A percentile compares a stretch with the other conserved stretches of the same genome.
Conservation (phyloP, 2,329 filamentous ascomycete genomes). For the Didymella pinodella region DNA sequence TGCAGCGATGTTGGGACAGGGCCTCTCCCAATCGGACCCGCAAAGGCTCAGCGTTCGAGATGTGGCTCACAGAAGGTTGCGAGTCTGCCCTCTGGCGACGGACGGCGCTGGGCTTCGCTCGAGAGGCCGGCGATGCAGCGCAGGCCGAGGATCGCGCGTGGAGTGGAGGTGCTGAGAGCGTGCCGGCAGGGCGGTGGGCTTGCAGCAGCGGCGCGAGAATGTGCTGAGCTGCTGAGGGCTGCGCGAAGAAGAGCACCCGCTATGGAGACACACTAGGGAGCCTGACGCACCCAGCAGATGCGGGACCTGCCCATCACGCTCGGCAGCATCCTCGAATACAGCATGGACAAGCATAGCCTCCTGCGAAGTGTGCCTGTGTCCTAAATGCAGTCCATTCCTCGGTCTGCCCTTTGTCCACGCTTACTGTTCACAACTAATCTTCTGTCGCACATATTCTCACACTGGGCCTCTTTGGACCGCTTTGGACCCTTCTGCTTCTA, state of each 20-base stretch:
- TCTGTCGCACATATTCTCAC: constrained; percentile 16
- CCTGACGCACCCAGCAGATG: constrained; percentile 15
- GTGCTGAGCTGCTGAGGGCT: constrained; percentile 16
- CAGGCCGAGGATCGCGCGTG: constrained; percentile 2
- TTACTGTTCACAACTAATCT: constrained; percentile 14
- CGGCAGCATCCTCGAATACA: constrained; percentile 3
- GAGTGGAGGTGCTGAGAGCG: constrained; percentile 10
- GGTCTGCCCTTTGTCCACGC: constrained; percentile 10
- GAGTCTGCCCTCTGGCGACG: background rate
- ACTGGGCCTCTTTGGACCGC: background rate
- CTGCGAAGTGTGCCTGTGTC: constrained; percentile 4
- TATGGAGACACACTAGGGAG: constrained; percentile 17
- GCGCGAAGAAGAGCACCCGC: constrained; percentile 13
- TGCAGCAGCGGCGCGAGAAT: constrained; percentile 18
- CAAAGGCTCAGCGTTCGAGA: constrained; percentile 10
- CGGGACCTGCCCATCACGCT: constrained; percentile 16
- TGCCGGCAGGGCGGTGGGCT: constrained; percentile 10
- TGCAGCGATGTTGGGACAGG: constrained; percentile 16
- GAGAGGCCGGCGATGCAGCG: constrained; percentile 2
- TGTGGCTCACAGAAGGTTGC: constrained; percentile 17
- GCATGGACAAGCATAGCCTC: constrained; percentile 18
- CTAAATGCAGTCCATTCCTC: constrained; percentile 21
- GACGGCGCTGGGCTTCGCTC: constrained; percentile 5
- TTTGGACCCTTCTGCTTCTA: constrained; percentile 16
- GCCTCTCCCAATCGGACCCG: constrained; percentile 14